Evolutionary conservation across 805 yeast genomes (phyloP), one percentile per base, ranked within the genome.

Genomic region (Kazachstania psychrophila): DNA sequence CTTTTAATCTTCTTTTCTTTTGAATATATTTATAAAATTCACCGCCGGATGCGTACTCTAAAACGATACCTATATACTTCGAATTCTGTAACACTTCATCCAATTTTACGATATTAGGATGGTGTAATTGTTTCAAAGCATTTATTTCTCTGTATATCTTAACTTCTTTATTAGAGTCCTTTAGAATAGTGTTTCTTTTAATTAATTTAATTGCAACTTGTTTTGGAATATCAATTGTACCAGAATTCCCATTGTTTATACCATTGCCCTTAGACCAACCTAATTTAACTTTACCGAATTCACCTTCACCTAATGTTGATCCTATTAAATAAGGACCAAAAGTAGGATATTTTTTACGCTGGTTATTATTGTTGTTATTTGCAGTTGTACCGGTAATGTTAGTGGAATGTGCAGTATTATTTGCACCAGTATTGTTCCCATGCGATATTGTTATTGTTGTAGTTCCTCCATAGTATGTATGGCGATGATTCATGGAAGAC

Each of bases 1-100:
- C 98, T 54, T 89, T 89, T 43, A 92, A 69, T 56, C 80, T 79
- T 53, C 87, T 77, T 56, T 87, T 86, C 46, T 78, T 81, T 43
- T 86, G 72, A 41, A 92, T 92, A 58, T 88, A 85, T 56, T 87
- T 95, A 54, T 92, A 92, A 42, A 92, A 73, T 60, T 92, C 99
- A 34, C 99, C 99, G 11, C 97, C 97, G 1, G 94, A 81, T 2
- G 97, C 97, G 60, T 92, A 92, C 52, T 92, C 97, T 40, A 92
- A 68, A 2, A 92, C 97, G 15, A 92, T 92, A 18, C 98, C 98
- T 43, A 92, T 88, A 60, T 92, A 89, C 55, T 84, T 84, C 36
- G 94, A 96, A 56, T 85, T 82, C 58, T 89, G 95, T 57, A 92
- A 68, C 14, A 92, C 97, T 54, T 89, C 96, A 44, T 87, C 96